These are phyloP conservation scores for Dovyalis caffra DNA, from an alignment of 345 rosid species.

Conservation along the genomic window DNA sequence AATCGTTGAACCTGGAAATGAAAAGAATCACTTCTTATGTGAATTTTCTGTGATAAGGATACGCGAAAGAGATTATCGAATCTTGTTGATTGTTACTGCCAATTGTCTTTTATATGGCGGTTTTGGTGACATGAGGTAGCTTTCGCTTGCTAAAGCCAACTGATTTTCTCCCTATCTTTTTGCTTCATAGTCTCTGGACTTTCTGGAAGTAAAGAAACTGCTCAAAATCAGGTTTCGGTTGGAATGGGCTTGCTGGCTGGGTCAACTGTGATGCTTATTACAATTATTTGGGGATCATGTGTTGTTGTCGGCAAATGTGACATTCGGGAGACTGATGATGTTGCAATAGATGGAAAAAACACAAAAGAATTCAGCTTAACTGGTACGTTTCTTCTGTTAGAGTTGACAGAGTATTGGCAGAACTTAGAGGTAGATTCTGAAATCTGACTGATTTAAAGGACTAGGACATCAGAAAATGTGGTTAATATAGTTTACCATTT, in stretches of 20 bases:
- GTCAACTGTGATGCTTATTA: slow-evolving; percentile 45
- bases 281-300: slow-evolving; percentile 51
- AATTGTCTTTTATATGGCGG: too few species aligned
- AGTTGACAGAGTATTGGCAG: neutral
- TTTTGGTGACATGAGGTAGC: too few species aligned
- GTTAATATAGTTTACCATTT: too few species aligned
- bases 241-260: slow-evolving; percentile 53
- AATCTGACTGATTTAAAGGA: too few species aligned
- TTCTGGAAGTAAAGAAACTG: slow-evolving; percentile 35
- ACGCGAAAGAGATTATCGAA: too few species aligned
- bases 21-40: neutral
- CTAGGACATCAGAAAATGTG: too few species aligned
- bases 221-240: slow-evolving; percentile 40
- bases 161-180: neutral
- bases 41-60: neutral
- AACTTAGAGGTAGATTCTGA: neutral
- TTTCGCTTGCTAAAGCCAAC: too few species aligned
- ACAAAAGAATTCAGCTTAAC: slow-evolving; percentile 20
- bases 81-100: too few species aligned
- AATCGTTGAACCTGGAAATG: too few species aligned
- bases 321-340: slow-evolving; percentile 10
- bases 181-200: slow-evolving; percentile 41
- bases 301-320: slow-evolving; percentile 33
- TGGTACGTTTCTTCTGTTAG: slow-evolving; percentile 8
- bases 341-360: slow-evolving; percentile 9